Conservation (phyloP, 768 basidiomycete species). For the Trichaptum fuscoviolaceum region DNA sequence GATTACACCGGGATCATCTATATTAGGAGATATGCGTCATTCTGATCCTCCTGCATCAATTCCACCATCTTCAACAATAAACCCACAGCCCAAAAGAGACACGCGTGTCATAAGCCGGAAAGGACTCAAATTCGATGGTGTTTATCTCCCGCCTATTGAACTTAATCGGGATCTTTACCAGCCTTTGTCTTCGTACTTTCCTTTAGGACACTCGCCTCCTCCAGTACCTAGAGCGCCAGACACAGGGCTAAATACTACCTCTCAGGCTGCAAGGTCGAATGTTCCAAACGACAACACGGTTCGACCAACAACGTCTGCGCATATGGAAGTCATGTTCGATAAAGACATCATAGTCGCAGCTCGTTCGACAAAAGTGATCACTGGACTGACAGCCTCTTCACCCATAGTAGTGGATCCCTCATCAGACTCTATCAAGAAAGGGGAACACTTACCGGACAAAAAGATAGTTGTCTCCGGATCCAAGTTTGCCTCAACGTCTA, state of each 20-base stretch:
- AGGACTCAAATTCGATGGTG: neutral
- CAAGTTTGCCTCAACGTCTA: neutral
- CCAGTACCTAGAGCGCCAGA: neutral
- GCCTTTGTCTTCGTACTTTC: neutral
- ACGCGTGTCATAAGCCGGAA: neutral
- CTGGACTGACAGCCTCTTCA: neutral
- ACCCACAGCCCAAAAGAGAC: too few relatives aligned
- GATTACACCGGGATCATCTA: neutral
- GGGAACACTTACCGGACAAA: neutral
- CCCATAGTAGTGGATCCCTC: neutral
- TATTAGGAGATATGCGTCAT: neutral
- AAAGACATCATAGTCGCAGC: neutral
- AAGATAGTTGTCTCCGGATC: neutral
- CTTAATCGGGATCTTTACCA: neutral
- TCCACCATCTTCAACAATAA: neutral
- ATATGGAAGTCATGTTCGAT: neutral
- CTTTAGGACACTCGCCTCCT: neutral
- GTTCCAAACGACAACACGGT: too few relatives aligned
- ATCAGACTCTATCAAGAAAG: neutral
- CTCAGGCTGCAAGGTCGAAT: too few relatives aligned
- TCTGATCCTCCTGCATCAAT: neutral
- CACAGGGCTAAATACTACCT: too few relatives aligned
- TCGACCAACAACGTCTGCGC: neutral
- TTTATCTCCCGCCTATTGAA: neutral
- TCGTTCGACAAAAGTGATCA: neutral